phyloP scores from a whole-genome alignment of 352 stramenopile genomes.

The Phytopythium montanum region DNA sequence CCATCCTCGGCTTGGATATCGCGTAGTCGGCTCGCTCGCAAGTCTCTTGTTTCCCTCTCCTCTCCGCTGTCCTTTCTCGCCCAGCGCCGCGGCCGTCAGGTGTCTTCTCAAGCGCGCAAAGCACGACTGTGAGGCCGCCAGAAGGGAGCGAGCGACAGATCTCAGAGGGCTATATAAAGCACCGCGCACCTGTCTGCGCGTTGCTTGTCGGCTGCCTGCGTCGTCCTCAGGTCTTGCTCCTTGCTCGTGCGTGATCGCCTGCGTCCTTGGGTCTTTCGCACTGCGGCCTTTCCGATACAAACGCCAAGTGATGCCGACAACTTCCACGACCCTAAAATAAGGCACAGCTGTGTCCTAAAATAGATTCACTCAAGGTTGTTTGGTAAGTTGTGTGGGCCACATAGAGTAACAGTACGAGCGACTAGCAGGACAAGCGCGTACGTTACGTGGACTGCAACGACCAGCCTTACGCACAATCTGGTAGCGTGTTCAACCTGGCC shows the following conservation, averaged over 20 bases:
- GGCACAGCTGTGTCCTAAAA: not conserved
- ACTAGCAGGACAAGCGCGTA: too few relatives aligned
- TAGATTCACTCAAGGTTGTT: slow-evolving; percentile 1
- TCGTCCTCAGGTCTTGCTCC: not conserved
- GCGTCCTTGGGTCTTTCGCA: too few relatives aligned
- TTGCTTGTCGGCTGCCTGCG: not conserved
- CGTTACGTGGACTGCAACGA: too few relatives aligned
- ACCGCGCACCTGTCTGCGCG: not conserved
- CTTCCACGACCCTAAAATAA: slow-evolving; percentile 1
- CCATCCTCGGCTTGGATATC: slow-evolving; percentile 21
- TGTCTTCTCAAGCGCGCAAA: not conserved
- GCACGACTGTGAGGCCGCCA: too few relatives aligned
- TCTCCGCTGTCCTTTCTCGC: not conserved
- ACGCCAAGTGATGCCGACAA: not conserved
- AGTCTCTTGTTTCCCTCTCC: slow-evolving; percentile 14
- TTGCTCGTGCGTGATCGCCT: too few relatives aligned
- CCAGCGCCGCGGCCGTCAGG: not conserved
- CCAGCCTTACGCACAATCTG: too few relatives aligned
- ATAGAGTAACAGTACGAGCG: too few relatives aligned
- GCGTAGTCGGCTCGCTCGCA: not conserved
- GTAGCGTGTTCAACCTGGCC: too few relatives aligned
- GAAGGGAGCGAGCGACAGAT: too few relatives aligned
- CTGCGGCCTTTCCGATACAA: not conserved
- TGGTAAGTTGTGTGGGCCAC: not conserved
- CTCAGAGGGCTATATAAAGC: not conserved